Base-by-base conservation (phyloP, 192 early-diverging fungal genomes). In the Linnemannia elongata region DNA sequence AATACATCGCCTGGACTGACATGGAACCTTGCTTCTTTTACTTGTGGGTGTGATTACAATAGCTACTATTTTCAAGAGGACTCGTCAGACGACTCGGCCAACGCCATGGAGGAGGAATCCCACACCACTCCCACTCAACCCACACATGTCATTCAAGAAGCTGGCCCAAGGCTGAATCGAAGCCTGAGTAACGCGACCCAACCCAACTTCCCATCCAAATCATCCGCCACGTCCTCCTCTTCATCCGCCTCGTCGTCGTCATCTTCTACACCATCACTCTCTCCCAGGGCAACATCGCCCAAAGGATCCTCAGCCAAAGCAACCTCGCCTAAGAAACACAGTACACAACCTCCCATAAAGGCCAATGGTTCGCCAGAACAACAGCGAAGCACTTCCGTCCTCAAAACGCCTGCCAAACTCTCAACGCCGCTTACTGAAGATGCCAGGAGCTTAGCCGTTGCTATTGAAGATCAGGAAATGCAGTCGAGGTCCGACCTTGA, bases 11-110 rank as follows among this genome's bases (percentile, higher is more conserved):
- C n/a, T 66, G n/a, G 13, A 33, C 13, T 33, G 24, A 66, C 60
- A 15, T 33, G 60, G 27, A 66, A 66, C 9, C 30, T 66, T 66
- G 30, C 60, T 60, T 10, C 44, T 45, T 45, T 10, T 45, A 6
- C 15, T 52, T 52, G 49, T 52, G 13, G 2, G 5, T 52, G 18
- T 52, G 18, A 52, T 52, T 66, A 2, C 42, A 24, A 79, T 44
- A 87, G 85, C 66, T 86, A 86, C 24, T 87, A 87, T 76, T 81
- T 80, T 78, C 80, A 81, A 75, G 79, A 87, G 36, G 85, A 81
- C 76, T 81, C 76, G 1, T 84, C 85, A 6, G 85, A 87, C 70
- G 85, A 87, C 41, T 81, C 85, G 8, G 1, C 76, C 20, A 35
- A 36, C 49, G 17, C 38, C 49, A 78, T 78, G 35, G 69, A 70